Evolutionary conservation across 1,284 basidiomycete genomes (phyloP), one percentile per base, ranked within the genome.

Genomic region (Megacollybia platyphylla): DNA sequence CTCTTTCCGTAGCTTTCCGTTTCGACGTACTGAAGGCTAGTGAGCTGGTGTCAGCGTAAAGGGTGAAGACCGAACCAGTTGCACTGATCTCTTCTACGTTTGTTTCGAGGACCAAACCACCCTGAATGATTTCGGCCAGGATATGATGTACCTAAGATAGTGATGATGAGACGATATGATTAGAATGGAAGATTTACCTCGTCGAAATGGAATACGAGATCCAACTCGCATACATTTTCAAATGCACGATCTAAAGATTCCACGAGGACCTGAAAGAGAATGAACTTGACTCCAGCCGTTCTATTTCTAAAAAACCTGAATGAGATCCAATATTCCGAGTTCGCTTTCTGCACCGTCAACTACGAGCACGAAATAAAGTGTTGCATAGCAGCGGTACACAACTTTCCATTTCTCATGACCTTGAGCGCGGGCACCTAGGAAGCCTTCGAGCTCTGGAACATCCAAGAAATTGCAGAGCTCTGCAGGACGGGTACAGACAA

Each of bases 171-270:
- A 28, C 38, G 11, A 36, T 40, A 13, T 32, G 17, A 13, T 18
- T 36, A 9, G 37, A 17, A 26, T 28, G 38, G 38, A 34, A 17
- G 32, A 54, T 70, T 34, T 48, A 91, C 93, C 69, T 97, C 89
- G 59, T 98, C 94, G 55, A 97, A 98, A 63, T 97, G 91, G 61
- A 98, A 98, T 45, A 98, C 94, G 20, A 99, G 71, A 59, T 99
- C 96, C 37, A 99, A 71, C 63, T 99, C 96, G 66, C 96, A 98
- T 0, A 99, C 96, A 55, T 97, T 97, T 66, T 97, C 92, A 57
- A 98, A 99, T 18, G 89, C 83, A 37, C 90, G 72, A 59, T 99
- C 96, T 24, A 99, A 70, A 1, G 88, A 85, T 65, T 99, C 96
- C 39, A 99, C 96, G 56, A 99, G 92, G 8, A 98, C 94, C 90